phyloP scores from a whole-genome alignment of 1,139 yeast genomes.

The Oligophagozyma castellii region DNA sequence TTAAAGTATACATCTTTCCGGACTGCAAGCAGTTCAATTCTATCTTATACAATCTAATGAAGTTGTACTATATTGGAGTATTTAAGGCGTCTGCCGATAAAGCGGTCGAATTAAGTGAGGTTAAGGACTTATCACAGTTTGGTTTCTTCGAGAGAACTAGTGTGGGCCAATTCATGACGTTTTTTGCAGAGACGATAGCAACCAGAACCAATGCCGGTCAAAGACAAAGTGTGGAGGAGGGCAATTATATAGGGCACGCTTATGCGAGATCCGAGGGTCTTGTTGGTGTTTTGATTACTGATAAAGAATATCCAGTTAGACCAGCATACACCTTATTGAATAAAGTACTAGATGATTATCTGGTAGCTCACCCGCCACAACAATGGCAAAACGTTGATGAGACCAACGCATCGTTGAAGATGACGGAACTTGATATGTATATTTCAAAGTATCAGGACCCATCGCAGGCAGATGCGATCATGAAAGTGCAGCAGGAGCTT shows the following conservation, averaged over 20 bases:
- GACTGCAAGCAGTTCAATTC: too few species aligned
- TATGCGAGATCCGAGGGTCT: conserved; percentile 83
- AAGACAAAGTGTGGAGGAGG: conserved; percentile 91
- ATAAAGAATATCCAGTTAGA: conserved; percentile 89
- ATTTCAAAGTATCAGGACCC: conserved; percentile 90
- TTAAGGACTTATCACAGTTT: conserved; percentile 73
- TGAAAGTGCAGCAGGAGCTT: conserved; percentile 94
- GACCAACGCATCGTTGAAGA: conserved; percentile 37
- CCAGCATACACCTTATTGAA: conserved; percentile 93
- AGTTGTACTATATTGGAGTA: conserved; percentile 80
- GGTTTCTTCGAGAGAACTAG: conserved; percentile 73
- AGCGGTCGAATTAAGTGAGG: conserved; percentile 63
- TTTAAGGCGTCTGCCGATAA: conserved; percentile 44
- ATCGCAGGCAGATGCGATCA: conserved; percentile 86
- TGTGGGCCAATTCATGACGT: conserved; percentile 84
- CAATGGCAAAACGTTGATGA: conserved; percentile 52
- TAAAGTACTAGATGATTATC: conserved; percentile 82
- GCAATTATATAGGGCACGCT: conserved; percentile 79
- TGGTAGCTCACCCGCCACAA: conserved; percentile 62
- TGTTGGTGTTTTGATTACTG: conserved; percentile 88
- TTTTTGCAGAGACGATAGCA: conserved; percentile 82
- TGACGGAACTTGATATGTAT: conserved; percentile 54
- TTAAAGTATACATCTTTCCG: too few species aligned
- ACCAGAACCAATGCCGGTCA: conserved; percentile 80
- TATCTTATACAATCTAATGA: too few species aligned